phyloP scores from a whole-genome alignment of 2,329 filamentous ascomycete genomes.

The Cytospora mali region DNA sequence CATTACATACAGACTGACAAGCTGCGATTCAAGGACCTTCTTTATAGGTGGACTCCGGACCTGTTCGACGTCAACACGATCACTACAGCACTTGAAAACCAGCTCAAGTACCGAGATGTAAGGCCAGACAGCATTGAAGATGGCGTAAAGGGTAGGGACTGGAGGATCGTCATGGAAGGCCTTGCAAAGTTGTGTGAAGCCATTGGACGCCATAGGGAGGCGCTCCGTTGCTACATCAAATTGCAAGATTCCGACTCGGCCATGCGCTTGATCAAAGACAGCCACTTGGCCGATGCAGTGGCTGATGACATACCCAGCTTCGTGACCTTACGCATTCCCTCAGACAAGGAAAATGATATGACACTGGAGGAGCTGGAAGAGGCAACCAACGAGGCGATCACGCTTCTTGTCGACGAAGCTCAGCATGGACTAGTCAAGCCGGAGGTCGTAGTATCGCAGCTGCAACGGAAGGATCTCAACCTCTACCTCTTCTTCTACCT shows the following conservation, averaged over 20 bases:
- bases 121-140: slow-evolving; percentile 75
- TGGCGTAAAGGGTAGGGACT: slow-evolving; percentile 74
- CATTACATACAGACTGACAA: slow-evolving; percentile 85
- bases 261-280: slow-evolving; percentile 82
- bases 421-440: slow-evolving; percentile 84
- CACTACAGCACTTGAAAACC: slow-evolving; percentile 77
- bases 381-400: slow-evolving; percentile 79
- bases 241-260: slow-evolving; percentile 90
- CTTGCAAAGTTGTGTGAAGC: slow-evolving; percentile 84
- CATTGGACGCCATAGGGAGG: slow-evolving; percentile 78
- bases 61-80: slow-evolving; percentile 80
- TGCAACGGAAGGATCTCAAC: slow-evolving; percentile 67
- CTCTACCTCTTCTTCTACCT: slow-evolving; percentile 93
- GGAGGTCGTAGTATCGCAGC: slow-evolving; percentile 74
- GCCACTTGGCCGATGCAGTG: slow-evolving; percentile 87
- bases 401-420: slow-evolving; percentile 86
- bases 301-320: slow-evolving; percentile 89
- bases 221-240: slow-evolving; percentile 84
- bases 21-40: slow-evolving; percentile 72
- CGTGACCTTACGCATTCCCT: slow-evolving; percentile 81
- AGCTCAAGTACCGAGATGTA: slow-evolving; percentile 75
- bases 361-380: slow-evolving; percentile 73
- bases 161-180: slow-evolving; percentile 85
- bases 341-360: slow-evolving; percentile 67
- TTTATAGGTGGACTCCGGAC: slow-evolving; percentile 82